Base-by-base conservation (phyloP, 192 early-diverging fungal genomes). In the Backusella liffmaniae region DNA sequence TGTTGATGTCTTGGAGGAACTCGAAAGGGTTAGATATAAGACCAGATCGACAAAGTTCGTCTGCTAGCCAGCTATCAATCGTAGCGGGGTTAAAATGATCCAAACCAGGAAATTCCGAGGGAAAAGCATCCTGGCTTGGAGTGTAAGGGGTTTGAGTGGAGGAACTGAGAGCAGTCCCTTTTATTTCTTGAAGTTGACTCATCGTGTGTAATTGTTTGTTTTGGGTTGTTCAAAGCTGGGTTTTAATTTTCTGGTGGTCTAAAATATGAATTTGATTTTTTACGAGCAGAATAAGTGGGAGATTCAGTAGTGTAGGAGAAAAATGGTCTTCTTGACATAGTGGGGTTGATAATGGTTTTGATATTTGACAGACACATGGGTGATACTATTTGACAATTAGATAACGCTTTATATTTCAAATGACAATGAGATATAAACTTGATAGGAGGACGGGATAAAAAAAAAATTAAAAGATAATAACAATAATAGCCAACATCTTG, bases 11-110 rank as follows among this genome's bases (percentile, higher is more conserved):
- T n/a, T n/a, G 34, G 29, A 46, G 36, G 18, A 65, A 65, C 10
- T 66, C 65, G 29, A 46, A 26, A 59, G 75, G 15, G 49, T 66
- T 69, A 42, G 77, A 41, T 46, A 85, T 70, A 35, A 87, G 77
- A 26, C 83, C 82, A 29, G 79, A 80, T 44, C 84, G 83, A 36
- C 81, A 73, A 9, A 87, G 79, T 67, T 87, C 86, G 49, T 80
- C 72, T 53, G 83, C 82, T 26, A 88, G 77, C 85, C 87, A 86
- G 42, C 83, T 82, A 76, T 88, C 87, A 26, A 88, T 42, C 13
- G 36, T 34, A 26, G 37, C 35, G 8, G 66, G 34, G n/a, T 44
- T 49, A 26, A 68, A 35, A 49, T 51, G 16, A 6, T 70, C 8
- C 0, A 62, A 32, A 42, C 21, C 46, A 39, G 70, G 49, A 3